Evolutionary conservation across 192 early-diverging fungal species (phyloP), one percentile per base, ranked within the genome.

Genomic region (Backusella macrospora): DNA sequence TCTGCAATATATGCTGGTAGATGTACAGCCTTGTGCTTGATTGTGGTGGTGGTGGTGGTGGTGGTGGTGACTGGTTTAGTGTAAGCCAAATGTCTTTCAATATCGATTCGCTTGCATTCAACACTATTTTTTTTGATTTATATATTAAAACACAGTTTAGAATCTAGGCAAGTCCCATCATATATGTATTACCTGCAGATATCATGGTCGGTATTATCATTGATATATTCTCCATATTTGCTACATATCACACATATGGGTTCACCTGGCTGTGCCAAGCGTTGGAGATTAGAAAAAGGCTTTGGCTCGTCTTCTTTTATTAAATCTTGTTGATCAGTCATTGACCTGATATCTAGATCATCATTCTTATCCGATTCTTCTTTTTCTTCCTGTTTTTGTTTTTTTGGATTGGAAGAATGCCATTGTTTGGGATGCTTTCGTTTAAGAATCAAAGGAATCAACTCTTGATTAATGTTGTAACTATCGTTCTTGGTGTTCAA

Each of bases 181-280:
- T 62, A 46, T 21, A 73, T 9, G 6, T 38, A 42, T n/a, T 78
- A 76, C 82, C 81, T 83, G 68, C 83, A 84, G 2, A 84, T 78
- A 73, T 77, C 78, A 39, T 84, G 71, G 6, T 84, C 62, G 9
- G 85, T 84, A 4, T 67, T 45, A 45, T 82, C 70, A 62, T 73
- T 78, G 18, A 82, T 84, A 44, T 82, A 84, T 68, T 78, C 86
- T 1, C 85, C 86, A 68, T 80, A 86, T 64, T 68, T 68, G 4
- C 83, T 82, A 70, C 85, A 86, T 16, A 86, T 62, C 16, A 77
- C 43, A 48, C 86, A 86, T 0, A 73, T 7, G 4, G 80, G 84
- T 26, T 85, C 84, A 0, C 65, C 73, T 37, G 77, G 44, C 16
- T 40, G 18, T 9, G 62, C 70, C 18, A 64, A 37, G 5, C 79